Conservation (phyloP, 345 rosid species). For the Salix viminalis region DNA sequence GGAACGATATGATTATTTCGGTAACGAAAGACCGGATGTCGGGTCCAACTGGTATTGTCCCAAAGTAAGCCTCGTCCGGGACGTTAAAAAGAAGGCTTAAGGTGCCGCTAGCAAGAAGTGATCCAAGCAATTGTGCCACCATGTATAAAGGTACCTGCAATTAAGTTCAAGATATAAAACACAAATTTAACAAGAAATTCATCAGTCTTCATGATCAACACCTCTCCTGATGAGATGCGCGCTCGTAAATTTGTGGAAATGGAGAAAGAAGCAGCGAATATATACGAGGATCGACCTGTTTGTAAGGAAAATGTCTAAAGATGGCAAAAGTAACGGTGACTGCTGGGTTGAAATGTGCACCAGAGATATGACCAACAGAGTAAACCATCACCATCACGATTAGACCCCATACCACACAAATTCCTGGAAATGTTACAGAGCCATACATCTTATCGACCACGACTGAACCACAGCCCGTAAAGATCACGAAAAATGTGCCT, state of each 20-base stretch:
- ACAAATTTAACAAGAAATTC: no score
- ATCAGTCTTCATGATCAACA: neutral
- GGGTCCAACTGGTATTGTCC: slow-evolving; percentile 24
- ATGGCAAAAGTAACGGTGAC: slow-evolving; percentile 20
- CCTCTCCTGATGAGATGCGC: neutral
- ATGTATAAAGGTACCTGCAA: slow-evolving; percentile 21
- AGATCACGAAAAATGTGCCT: slow-evolving; percentile 22
- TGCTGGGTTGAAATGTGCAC: slow-evolving; percentile 36
- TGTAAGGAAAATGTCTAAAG: slow-evolving; percentile 16
- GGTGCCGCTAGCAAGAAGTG: slow-evolving; percentile 19
- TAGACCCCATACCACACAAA: slow-evolving; percentile 22
- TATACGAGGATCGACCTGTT: slow-evolving; percentile 2
- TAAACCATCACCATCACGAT: slow-evolving; percentile 27
- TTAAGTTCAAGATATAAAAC: neutral
- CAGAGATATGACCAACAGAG: slow-evolving; percentile 23
- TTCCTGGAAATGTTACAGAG: slow-evolving; percentile 21
- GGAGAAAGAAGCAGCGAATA: neutral
- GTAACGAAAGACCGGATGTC: slow-evolving; percentile 2
- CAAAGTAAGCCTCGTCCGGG: slow-evolving; percentile 5
- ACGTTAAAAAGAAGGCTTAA: neutral
- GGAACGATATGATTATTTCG: slow-evolving; percentile 20
- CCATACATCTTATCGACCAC: slow-evolving; percentile 19
- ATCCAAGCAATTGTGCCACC: slow-evolving; percentile 13
- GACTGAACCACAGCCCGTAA: slow-evolving; percentile 22
- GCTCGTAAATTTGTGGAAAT: no score